phyloP scores from a whole-genome alignment of 2,329 filamentous ascomycete genomes.

The Epichloe uncinata region DNA sequence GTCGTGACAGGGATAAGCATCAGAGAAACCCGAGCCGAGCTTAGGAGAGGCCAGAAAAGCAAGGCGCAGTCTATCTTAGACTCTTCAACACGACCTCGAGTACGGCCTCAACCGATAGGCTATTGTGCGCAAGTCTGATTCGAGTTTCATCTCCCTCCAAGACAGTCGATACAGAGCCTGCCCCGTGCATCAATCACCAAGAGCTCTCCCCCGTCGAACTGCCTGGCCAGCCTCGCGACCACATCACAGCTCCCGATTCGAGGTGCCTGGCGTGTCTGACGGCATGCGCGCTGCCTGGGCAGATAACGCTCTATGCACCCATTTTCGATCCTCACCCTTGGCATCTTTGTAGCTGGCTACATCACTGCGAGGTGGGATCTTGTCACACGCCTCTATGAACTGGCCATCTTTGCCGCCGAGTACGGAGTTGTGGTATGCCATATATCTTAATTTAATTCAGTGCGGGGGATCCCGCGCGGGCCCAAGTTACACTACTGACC shows the following conservation, averaged over 20 bases:
- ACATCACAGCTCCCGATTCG: neutral
- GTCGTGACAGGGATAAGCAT: constrained; percentile 4
- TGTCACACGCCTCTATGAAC: constrained; percentile 90
- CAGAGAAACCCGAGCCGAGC: neutral
- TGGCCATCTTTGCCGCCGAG: constrained; percentile 95
- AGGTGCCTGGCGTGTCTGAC: constrained; percentile 7
- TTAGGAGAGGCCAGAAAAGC: constrained; percentile 1
- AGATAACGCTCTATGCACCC: constrained; percentile 72
- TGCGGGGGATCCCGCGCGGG: neutral
- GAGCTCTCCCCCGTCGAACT: neutral
- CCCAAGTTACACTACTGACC: neutral
- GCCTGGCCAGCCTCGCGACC: constrained; percentile 1
- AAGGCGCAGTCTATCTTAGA: neutral
- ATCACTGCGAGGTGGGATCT: constrained; percentile 99
- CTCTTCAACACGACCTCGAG: neutral
- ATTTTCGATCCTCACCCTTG: constrained; percentile 88
- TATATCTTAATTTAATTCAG: neutral
- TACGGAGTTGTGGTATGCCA: constrained; percentile 78
- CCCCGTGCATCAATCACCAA: neutral
- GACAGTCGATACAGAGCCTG: neutral
- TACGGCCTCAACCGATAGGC: neutral
- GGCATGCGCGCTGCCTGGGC: constrained; percentile 32
- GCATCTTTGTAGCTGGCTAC: constrained; percentile 98
- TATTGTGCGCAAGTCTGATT: neutral
- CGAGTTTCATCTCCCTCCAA: neutral